Conservation (phyloP, 225 moss, liverwort and hornwort genomes). For the Asterella californica region DNA sequence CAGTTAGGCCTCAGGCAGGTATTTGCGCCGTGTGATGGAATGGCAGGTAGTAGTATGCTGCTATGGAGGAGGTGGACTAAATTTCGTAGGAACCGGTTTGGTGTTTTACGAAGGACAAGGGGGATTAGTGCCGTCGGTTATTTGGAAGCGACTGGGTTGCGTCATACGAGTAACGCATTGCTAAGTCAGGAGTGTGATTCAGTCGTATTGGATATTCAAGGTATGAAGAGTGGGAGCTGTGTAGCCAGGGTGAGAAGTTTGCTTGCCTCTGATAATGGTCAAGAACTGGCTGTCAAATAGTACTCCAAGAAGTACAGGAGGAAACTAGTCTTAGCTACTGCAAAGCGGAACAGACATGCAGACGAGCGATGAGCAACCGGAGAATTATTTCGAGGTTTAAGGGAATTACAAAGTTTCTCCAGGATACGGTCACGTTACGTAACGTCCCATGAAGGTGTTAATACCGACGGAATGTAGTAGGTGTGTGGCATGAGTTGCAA, state of each 20-base stretch:
- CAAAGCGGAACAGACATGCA: neutral
- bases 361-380: neutral
- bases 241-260: slow-evolving; percentile 31
- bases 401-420: neutral
- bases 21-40: neutral
- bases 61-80: neutral
- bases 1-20: neutral
- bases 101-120: neutral
- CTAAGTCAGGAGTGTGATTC: slow-evolving; percentile 17
- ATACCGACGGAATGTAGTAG: slow-evolving; percentile 61
- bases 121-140: slow-evolving; percentile 16
- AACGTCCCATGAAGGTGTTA: slow-evolving; percentile 55
- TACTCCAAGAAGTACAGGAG: neutral
- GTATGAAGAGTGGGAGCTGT: slow-evolving; percentile 93
- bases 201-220: slow-evolving; percentile 73
- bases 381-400: neutral
- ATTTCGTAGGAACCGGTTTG: neutral
- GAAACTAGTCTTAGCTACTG: neutral
- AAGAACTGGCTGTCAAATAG: neutral
- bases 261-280: slow-evolving; percentile 38
- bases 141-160: slow-evolving; percentile 12
- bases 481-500: slow-evolving; percentile 77
- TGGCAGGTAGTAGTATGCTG: neutral
- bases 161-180: neutral
- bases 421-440: neutral